Percentiles rank a stretch among this genome's conserved stretches.
Evolutionary conservation across 129 eudicot species (phyloP).

Genomic region (Cynara cardunculus): DNA sequence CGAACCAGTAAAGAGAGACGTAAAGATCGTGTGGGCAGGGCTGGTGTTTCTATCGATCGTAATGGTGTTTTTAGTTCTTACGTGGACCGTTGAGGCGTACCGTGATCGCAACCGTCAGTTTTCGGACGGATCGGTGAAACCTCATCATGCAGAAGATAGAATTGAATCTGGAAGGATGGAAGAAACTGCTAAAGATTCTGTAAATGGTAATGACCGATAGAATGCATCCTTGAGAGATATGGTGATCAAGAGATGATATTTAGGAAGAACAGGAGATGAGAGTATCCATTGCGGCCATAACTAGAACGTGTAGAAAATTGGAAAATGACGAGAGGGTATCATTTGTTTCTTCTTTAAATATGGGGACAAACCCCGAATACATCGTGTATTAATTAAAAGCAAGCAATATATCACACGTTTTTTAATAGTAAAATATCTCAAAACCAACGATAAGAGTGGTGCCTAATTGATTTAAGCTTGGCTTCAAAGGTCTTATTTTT

Average conservation of each 20-base stretch:
- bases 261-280: not conserved
- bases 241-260: constrained; percentile 27
- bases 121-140: constrained; percentile 57
- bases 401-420: not conserved
- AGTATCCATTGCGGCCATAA: not conserved
- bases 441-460: too few species aligned
- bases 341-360: constrained; percentile 17
- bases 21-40: constrained; percentile 51
- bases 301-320: not conserved
- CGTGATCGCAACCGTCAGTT: constrained; percentile 33
- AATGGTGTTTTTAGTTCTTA: constrained; percentile 58
- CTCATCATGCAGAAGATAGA: constrained; percentile 32
- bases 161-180: constrained; percentile 30
- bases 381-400: not conserved
- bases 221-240: constrained; percentile 33
- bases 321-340: not conserved
- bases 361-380: constrained; percentile 39
- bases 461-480: too few species aligned
- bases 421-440: not conserved
- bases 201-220: not conserved
- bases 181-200: constrained; percentile 1
- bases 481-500: too few species aligned
- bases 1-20: constrained; percentile 62
- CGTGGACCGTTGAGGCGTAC: constrained; percentile 44
- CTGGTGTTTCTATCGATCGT: constrained; percentile 48